Evolutionary conservation across 2,329 filamentous ascomycete genomes (phyloP).

Genomic region (Talaromyces piceae): DNA sequence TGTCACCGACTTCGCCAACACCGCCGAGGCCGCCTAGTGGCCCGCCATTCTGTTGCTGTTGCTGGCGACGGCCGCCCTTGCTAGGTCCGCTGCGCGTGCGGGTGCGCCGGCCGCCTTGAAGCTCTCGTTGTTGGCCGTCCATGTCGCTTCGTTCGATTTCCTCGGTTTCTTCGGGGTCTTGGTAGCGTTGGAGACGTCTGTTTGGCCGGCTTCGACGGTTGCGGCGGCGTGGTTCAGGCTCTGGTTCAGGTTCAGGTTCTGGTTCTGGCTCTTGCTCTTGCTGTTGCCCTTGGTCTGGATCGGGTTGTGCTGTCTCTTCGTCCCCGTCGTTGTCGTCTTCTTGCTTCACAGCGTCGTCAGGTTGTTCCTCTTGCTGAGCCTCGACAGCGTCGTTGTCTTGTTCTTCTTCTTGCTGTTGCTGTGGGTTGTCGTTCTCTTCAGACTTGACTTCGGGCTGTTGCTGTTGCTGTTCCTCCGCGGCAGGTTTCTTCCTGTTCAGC

Average conservation of each 20-base stretch:
- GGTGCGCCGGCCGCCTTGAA: conserved; percentile 36
- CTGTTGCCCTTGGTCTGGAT: too few relatives aligned
- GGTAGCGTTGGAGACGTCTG: conserved; percentile 23
- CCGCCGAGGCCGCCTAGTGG: conserved; percentile 43
- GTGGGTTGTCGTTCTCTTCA: conserved; percentile 11
- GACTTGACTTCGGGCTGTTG: conserved; percentile 9
- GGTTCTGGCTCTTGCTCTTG: conserved; percentile 17
- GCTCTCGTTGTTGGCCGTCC: conserved; percentile 45
- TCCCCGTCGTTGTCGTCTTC: conserved; percentile 3
- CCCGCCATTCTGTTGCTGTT: conserved; percentile 30
- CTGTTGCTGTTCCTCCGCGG: conserved; percentile 17
- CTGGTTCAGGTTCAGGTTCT: conserved; percentile 39
- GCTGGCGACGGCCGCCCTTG: conserved; percentile 35
- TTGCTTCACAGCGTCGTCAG: neutral
- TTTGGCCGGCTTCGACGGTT: conserved; percentile 12
- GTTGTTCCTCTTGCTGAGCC: neutral
- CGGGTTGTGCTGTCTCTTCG: conserved; percentile 3
- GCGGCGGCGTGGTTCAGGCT: conserved; percentile 28
- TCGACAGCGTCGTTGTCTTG: neutral
- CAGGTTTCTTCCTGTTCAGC: conserved; percentile 24
- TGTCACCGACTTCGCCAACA: conserved; percentile 50
- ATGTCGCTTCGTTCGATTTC: conserved; percentile 34
- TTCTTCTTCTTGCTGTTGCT: conserved; percentile 8
- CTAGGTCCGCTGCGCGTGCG: conserved; percentile 50
- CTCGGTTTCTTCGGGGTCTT: conserved; percentile 30